Evolutionary conservation across 768 basidiomycete species (phyloP).

Genomic region (Amanita phalloides): DNA sequence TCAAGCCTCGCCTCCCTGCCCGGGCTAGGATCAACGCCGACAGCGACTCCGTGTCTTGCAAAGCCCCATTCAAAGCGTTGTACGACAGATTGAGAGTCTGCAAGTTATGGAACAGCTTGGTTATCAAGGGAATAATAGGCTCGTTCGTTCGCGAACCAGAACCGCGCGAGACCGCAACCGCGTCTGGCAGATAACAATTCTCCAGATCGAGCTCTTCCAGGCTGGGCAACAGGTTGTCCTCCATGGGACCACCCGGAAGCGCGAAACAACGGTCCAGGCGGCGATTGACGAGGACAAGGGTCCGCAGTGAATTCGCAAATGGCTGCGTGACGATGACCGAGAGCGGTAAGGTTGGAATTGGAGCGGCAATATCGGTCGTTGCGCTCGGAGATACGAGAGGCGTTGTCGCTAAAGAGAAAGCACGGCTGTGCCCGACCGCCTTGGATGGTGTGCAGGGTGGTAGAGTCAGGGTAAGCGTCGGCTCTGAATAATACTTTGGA

Average conservation of each 20-base stretch:
- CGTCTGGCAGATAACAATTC: constrained; percentile 59
- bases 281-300: constrained; percentile 51
- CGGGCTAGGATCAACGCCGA: constrained; percentile 40
- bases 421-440: constrained; percentile 38
- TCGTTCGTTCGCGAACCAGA: constrained; percentile 34
- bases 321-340: constrained; percentile 45
- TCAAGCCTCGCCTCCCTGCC: constrained; percentile 40
- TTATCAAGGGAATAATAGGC: constrained; percentile 45
- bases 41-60: constrained; percentile 38
- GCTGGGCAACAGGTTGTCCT: constrained; percentile 37
- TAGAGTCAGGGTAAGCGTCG: constrained; percentile 50
- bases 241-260: constrained; percentile 33
- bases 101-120: constrained; percentile 61
- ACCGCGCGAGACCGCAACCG: constrained; percentile 35
- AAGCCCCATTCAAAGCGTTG: constrained; percentile 49
- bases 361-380: constrained; percentile 39
- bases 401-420: constrained; percentile 44
- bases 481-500: constrained; percentile 48
- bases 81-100: constrained; percentile 66
- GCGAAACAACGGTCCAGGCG: constrained; percentile 56
- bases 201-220: constrained; percentile 70
- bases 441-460: constrained; percentile 50
- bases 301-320: constrained; percentile 46
- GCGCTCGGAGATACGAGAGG: constrained; percentile 14
- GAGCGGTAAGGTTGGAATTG: constrained; percentile 61